A percentile compares a stretch with the other conserved stretches of the same genome.
Evolutionary conservation across 176 grass and related monocot species (phyloP).

Genomic region (Cenchrus fungigraminus): DNA sequence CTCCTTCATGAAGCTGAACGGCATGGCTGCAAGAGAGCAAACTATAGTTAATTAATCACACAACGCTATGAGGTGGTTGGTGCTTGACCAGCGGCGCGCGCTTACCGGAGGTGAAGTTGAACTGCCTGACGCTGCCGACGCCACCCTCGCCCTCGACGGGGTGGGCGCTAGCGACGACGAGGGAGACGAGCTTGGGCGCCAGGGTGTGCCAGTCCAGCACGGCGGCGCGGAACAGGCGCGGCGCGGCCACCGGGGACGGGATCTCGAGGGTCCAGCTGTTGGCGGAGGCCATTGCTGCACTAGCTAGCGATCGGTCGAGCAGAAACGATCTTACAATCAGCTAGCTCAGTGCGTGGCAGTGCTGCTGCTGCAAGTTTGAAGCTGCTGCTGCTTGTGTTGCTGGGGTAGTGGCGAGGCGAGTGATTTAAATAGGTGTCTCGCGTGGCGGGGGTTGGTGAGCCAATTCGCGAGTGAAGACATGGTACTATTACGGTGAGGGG

Average conservation of each 20-base stretch:
- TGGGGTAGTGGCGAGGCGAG: not conserved
- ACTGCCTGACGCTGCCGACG: slow-evolving; percentile 71
- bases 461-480: too few relatives aligned
- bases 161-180: slow-evolving; percentile 60
- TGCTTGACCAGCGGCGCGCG: too few relatives aligned
- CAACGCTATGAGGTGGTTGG: not conserved
- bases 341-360: too few relatives aligned
- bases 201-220: slow-evolving; percentile 83
- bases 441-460: too few relatives aligned
- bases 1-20: slow-evolving; percentile 64
- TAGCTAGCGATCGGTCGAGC: not conserved
- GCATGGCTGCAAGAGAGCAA: slow-evolving; percentile 51
- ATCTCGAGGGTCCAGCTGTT: slow-evolving; percentile 63
- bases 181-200: slow-evolving; percentile 57
- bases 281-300: slow-evolving; percentile 32
- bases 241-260: slow-evolving; percentile 45
- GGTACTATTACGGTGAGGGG: too few relatives aligned
- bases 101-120: slow-evolving; percentile 73
- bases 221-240: slow-evolving; percentile 74
- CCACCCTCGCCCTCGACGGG: slow-evolving; percentile 48
- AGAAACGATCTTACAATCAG: not conserved
- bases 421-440: not conserved
- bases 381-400: not conserved
- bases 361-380: not conserved
- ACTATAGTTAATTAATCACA: too few relatives aligned